A percentile compares a stretch with the other conserved stretches of the same genome.
Evolutionary conservation across 2,329 filamentous ascomycete species (phyloP).

Genomic region (Pseudogymnoascus sp.): DNA sequence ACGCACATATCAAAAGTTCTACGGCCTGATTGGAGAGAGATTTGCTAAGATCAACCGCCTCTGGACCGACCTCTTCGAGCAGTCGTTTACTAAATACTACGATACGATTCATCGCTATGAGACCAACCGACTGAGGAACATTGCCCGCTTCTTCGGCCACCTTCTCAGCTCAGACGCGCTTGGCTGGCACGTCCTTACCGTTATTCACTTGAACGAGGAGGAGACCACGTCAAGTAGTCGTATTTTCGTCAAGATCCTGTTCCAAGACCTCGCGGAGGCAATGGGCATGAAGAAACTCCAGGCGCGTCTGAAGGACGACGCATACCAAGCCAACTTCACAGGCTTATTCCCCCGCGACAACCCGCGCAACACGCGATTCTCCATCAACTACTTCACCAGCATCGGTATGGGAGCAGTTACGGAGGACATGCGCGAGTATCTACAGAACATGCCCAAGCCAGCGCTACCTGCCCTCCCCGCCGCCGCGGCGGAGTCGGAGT

Average conservation of each 20-base stretch:
- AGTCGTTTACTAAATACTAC: slow-evolving; percentile 87
- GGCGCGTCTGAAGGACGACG: slow-evolving; percentile 68
- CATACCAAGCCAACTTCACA: slow-evolving; percentile 67
- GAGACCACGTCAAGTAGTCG: slow-evolving; percentile 93
- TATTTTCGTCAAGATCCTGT: slow-evolving; percentile 97
- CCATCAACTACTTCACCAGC: slow-evolving; percentile 98
- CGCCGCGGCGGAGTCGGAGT: slow-evolving; percentile 52
- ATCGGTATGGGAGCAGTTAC: slow-evolving; percentile 94
- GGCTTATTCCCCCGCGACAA: slow-evolving; percentile 88
- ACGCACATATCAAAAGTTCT: slow-evolving; percentile 96
- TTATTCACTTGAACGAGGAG: slow-evolving; percentile 87
- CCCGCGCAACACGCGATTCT: slow-evolving; percentile 84
- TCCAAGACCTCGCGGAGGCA: slow-evolving; percentile 83
- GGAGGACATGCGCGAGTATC: slow-evolving; percentile 85
- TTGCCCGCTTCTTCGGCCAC: slow-evolving; percentile 90
- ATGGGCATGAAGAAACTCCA: slow-evolving; percentile 76
- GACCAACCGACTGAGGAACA: slow-evolving; percentile 89
- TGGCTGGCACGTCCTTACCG: slow-evolving; percentile 81
- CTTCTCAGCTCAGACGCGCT: slow-evolving; percentile 81
- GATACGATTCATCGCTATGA: slow-evolving; percentile 96
- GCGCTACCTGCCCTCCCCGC: slow-evolving; percentile 59
- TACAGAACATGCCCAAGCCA: slow-evolving; percentile 86
- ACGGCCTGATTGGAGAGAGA: slow-evolving; percentile 85
- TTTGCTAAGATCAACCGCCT: slow-evolving; percentile 94
- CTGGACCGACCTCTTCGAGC: slow-evolving; percentile 89